These are phyloP conservation scores for Hypoxylon rubiginosum DNA, from an alignment of 2,329 filamentous ascomycete species.

Conservation along the genomic window DNA sequence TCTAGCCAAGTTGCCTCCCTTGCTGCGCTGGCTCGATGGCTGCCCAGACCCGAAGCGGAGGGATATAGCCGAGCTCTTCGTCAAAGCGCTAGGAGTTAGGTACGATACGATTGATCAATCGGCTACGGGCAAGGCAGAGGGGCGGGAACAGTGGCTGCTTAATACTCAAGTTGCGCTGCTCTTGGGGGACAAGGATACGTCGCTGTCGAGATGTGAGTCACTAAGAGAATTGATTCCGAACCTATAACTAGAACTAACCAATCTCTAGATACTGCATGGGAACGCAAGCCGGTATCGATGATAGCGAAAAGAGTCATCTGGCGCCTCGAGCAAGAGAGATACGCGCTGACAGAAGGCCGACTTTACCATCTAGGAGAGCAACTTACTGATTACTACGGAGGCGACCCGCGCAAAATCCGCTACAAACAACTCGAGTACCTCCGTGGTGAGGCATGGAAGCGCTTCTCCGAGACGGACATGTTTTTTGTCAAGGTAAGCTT, in stretches of 20 bases:
- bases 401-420: conserved; percentile 59
- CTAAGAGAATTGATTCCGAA: neutral
- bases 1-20: conserved; percentile 69
- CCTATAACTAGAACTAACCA: conserved; percentile 14
- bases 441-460: conserved; percentile 63
- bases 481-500: conserved; percentile 74
- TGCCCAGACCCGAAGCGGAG: conserved; percentile 65
- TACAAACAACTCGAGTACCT: conserved; percentile 61
- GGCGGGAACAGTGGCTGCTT: conserved; percentile 75
- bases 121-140: conserved; percentile 65
- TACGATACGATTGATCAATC: conserved; percentile 73
- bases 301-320: conserved; percentile 72
- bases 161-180: conserved; percentile 75
- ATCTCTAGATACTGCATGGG: conserved; percentile 69
- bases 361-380: conserved; percentile 67
- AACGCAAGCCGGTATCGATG: conserved; percentile 64
- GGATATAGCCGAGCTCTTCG: conserved; percentile 67
- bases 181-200: conserved; percentile 73
- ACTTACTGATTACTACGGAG: conserved; percentile 66
- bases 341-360: conserved; percentile 65
- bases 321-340: conserved; percentile 69
- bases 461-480: conserved; percentile 70
- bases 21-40: conserved; percentile 72
- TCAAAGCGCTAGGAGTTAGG: conserved; percentile 70
- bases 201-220: conserved; percentile 69